Percentiles rank a stretch among this genome's conserved stretches.
Conservation (phyloP, 345 rosid genomes). For the Arabis hirsuta region DNA sequence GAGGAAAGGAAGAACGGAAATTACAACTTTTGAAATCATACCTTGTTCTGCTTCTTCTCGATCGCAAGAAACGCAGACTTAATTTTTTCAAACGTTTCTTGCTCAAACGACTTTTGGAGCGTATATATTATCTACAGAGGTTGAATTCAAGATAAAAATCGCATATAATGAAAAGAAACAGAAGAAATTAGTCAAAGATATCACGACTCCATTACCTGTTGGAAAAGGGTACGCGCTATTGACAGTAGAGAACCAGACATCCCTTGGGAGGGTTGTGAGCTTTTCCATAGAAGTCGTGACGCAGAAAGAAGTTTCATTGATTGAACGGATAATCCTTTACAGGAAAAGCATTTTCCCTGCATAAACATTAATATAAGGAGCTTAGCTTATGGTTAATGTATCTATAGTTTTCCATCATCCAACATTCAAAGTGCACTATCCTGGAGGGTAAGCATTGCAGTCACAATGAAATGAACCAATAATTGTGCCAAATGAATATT, state of each 20-base stretch:
- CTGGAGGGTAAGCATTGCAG: conserved; percentile 16
- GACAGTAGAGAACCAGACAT: conserved; percentile 54
- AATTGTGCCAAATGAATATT: conserved; percentile 14
- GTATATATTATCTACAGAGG: conserved; percentile 70
- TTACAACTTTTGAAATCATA: conserved; percentile 40
- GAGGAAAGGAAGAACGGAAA: conserved; percentile 15
- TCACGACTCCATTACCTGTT: conserved; percentile 57
- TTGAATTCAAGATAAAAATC: conserved; percentile 21
- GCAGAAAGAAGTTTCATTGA: conserved; percentile 60
- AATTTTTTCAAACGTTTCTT: conserved; percentile 60
- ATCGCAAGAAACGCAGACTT: conserved; percentile 54
- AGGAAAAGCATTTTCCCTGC: conserved; percentile 56
- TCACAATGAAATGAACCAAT: background rate
- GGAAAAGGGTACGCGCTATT: conserved; percentile 62
- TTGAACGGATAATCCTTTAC: conserved; percentile 62
- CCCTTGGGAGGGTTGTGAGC: conserved; percentile 44
- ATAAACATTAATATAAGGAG: conserved; percentile 12
- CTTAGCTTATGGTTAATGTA: background rate
- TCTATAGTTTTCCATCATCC: conserved; percentile 18
- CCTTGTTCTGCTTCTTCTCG: conserved; percentile 48
- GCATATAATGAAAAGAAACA: conserved; percentile 19
- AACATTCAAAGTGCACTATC: conserved; percentile 25
- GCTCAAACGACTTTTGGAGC: conserved; percentile 66
- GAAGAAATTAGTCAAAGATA: conserved; percentile 6
- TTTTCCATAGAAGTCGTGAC: conserved; percentile 64